A percentile compares a stretch with the other conserved stretches of the same genome.
Conservation (phyloP, 169 alveolate species). For the Plasmodium relictum region DNA sequence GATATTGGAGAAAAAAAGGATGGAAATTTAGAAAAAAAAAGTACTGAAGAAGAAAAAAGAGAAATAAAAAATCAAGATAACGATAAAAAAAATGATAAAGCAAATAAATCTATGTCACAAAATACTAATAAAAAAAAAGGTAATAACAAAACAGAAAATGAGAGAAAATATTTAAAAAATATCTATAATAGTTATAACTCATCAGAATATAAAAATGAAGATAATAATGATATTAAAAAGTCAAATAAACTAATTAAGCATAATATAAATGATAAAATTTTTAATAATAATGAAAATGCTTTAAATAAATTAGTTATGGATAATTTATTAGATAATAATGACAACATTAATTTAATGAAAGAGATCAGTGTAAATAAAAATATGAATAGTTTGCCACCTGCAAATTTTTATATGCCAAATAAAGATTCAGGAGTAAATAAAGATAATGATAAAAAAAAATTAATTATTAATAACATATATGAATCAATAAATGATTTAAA, state of each 20-base stretch:
- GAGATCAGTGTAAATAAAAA: slow-evolving; percentile 30
- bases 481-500: slow-evolving; percentile 38
- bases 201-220: slow-evolving; percentile 1
- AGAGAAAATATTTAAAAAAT: background rate
- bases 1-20: slow-evolving; percentile 39
- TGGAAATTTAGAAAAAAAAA: slow-evolving; percentile 32
- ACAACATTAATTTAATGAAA: slow-evolving; percentile 5
- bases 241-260: background rate
- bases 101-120: background rate
- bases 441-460: slow-evolving; percentile 8
- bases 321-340: slow-evolving; percentile 3
- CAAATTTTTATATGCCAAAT: slow-evolving; percentile 5
- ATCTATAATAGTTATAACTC: background rate
- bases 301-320: background rate
- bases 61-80: slow-evolving; percentile 24
- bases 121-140: slow-evolving; percentile 6
- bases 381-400: slow-evolving; percentile 15
- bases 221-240: background rate
- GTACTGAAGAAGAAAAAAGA: slow-evolving; percentile 19
- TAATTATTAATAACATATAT: slow-evolving; percentile 15
- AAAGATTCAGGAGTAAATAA: background rate
- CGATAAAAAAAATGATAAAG: slow-evolving; percentile 8
- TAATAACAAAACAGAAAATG: slow-evolving; percentile 5
- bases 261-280: background rate
- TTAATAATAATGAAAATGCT: background rate